These are phyloP conservation scores for Bocquillonia castaneifolia DNA, from an alignment of 441 rosid species.

Conservation along the genomic window DNA sequence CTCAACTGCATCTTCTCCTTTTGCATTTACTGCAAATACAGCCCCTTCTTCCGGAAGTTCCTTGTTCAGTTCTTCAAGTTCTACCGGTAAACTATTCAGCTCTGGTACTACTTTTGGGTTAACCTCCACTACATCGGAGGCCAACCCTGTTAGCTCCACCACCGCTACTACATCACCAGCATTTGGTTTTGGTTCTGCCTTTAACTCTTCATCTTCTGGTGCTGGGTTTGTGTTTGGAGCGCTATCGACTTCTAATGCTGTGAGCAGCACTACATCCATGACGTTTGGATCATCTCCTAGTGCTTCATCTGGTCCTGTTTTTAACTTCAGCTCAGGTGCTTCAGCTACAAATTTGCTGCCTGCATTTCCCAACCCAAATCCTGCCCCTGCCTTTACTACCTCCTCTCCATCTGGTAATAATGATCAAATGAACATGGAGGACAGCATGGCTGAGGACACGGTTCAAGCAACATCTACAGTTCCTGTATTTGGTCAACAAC, in stretches of 20 bases:
- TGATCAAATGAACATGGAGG: constrained; percentile 85
- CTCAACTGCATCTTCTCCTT: constrained; percentile 43
- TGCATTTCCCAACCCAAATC: constrained; percentile 39
- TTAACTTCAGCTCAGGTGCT: constrained; percentile 48
- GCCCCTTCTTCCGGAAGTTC: constrained; percentile 43
- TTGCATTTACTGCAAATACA: constrained; percentile 40
- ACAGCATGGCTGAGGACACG: constrained; percentile 94
- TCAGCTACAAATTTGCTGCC: constrained; percentile 40
- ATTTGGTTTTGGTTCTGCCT: constrained; percentile 50
- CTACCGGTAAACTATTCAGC: constrained; percentile 37
- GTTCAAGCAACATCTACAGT: constrained; percentile 48
- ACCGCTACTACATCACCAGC: constrained; percentile 30
- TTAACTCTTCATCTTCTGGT: constrained; percentile 41
- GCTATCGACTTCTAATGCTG: constrained; percentile 37
- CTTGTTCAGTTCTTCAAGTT: constrained; percentile 41
- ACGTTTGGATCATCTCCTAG: constrained; percentile 45
- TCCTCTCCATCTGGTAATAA: constrained; percentile 45
- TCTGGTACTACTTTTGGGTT: constrained; percentile 45
- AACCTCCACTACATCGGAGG: constrained; percentile 34
- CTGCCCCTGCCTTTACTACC: constrained; percentile 48
- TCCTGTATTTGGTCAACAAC: constrained; percentile 49
- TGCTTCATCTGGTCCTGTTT: constrained; percentile 40
- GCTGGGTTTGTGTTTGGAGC: constrained; percentile 42
- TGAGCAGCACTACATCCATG: constrained; percentile 28
- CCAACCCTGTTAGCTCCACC: constrained; percentile 38